These are phyloP conservation scores for Nakazawaea ambrosiae DNA, from an alignment of 805 yeast species.

Conservation along the genomic window DNA sequence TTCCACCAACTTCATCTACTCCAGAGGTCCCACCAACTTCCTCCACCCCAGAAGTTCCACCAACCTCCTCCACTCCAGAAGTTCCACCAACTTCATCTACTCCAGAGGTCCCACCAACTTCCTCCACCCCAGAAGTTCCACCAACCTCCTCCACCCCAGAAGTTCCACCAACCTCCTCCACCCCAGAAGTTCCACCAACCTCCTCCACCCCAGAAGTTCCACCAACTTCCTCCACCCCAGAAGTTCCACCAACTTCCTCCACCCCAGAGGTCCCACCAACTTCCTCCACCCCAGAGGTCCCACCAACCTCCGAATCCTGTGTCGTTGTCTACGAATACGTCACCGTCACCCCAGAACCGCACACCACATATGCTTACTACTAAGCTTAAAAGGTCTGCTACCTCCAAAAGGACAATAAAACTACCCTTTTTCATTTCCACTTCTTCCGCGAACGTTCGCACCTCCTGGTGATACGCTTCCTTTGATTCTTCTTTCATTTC, in stretches of 20 bases:
- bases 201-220: not conserved
- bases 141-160: not conserved
- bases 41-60: too few relatives aligned
- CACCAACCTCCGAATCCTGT: constrained; percentile 5
- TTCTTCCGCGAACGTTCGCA: too few relatives aligned
- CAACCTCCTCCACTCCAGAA: not conserved
- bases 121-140: not conserved
- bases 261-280: not conserved
- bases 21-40: not conserved
- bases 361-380: constrained; percentile 1
- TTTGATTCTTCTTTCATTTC: too few relatives aligned
- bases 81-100: not conserved
- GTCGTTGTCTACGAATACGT: constrained; percentile 3
- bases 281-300: not conserved
- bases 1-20: not conserved
- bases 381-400: too few relatives aligned
- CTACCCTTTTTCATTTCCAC: not conserved
- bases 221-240: not conserved
- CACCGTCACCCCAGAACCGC: constrained; percentile 5
- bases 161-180: not conserved
- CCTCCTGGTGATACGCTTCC: not conserved
- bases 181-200: not conserved
- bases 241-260: not conserved
- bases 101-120: not conserved
- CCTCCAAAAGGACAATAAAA: not conserved